These are phyloP conservation scores for Alternaria infectoria DNA, from an alignment of 2,329 filamentous ascomycete genomes.

Conservation along the genomic window DNA sequence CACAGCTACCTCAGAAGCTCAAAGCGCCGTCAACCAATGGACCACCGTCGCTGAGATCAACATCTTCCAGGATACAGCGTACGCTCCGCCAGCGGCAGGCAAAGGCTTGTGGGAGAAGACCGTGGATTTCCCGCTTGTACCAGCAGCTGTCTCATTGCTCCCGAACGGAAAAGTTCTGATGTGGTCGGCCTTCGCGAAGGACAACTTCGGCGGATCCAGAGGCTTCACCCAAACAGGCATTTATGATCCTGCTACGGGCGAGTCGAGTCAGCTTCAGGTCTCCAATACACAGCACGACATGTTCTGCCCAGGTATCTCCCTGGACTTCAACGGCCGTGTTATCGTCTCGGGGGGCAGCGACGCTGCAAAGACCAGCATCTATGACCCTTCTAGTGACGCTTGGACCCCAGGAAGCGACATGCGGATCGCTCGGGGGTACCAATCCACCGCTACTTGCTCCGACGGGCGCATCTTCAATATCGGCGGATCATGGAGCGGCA, in stretches of 20 bases:
- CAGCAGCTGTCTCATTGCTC: constrained; percentile 32
- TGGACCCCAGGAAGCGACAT: constrained; percentile 59
- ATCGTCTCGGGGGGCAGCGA: constrained; percentile 63
- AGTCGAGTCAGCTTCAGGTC: constrained; percentile 34
- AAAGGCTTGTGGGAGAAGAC: constrained; percentile 36
- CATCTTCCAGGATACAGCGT: constrained; percentile 28
- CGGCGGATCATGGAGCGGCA: constrained; percentile 64
- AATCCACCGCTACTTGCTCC: constrained; percentile 58
- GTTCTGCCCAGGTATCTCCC: constrained; percentile 63
- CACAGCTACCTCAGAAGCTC: constrained; percentile 33
- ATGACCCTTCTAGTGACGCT: constrained; percentile 49
- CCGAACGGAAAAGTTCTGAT: constrained; percentile 33
- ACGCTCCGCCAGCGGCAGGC: constrained; percentile 19
- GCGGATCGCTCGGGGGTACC: constrained; percentile 66
- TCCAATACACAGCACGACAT: constrained; percentile 59
- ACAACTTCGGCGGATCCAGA: constrained; percentile 24
- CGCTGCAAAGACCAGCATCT: constrained; percentile 54
- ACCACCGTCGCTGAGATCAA: constrained; percentile 35
- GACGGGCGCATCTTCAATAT: constrained; percentile 65
- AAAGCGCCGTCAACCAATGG: constrained; percentile 23
- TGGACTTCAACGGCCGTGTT: constrained; percentile 57
- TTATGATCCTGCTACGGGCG: constrained; percentile 36
- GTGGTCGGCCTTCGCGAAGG: constrained; percentile 28
- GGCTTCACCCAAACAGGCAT: constrained; percentile 42
- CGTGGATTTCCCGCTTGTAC: constrained; percentile 36